These are phyloP conservation scores for Bjerkandera adusta DNA, from an alignment of 1,284 basidiomycete genomes.

Conservation along the genomic window DNA sequence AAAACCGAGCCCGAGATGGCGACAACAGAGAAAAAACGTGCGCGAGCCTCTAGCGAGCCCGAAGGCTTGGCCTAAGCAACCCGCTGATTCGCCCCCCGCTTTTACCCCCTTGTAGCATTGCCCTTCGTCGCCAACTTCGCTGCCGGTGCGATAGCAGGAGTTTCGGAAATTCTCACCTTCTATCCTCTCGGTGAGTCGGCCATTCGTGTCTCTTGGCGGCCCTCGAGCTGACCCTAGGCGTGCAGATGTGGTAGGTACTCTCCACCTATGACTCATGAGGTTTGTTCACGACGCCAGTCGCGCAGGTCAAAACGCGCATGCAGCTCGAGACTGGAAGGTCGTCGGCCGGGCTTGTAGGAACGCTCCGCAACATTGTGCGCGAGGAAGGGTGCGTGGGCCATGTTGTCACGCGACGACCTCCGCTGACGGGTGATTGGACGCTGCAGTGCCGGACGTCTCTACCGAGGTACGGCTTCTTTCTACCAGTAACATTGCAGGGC, in stretches of 20 bases:
- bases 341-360: constrained; percentile 78
- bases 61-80: constrained; percentile 1
- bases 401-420: constrained; percentile 15
- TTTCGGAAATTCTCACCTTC: constrained; percentile 89
- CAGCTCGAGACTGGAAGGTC: constrained; percentile 88
- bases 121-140: constrained; percentile 34
- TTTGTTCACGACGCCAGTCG: constrained; percentile 21
- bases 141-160: constrained; percentile 32
- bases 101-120: constrained; percentile 23
- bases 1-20: constrained; percentile 1
- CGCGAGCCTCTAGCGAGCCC: constrained; percentile 7
- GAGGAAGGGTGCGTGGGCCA: constrained; percentile 73
- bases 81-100: background rate
- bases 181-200: constrained; percentile 80
- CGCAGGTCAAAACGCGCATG: constrained; percentile 94
- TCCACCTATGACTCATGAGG: constrained; percentile 23
- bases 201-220: constrained; percentile 1
- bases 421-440: constrained; percentile 15
- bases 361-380: constrained; percentile 73
- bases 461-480: constrained; percentile 60
- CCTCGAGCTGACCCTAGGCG: constrained; percentile 1
- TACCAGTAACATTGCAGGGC: background rate
- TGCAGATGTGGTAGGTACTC: constrained; percentile 32
- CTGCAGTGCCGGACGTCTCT: constrained; percentile 75
- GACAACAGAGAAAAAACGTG: constrained; percentile 12